Percentiles rank a stretch among this genome's conserved stretches.
Evolutionary conservation across 2,329 filamentous ascomycete genomes (phyloP).

Genomic region (Westerdykella sp.): DNA sequence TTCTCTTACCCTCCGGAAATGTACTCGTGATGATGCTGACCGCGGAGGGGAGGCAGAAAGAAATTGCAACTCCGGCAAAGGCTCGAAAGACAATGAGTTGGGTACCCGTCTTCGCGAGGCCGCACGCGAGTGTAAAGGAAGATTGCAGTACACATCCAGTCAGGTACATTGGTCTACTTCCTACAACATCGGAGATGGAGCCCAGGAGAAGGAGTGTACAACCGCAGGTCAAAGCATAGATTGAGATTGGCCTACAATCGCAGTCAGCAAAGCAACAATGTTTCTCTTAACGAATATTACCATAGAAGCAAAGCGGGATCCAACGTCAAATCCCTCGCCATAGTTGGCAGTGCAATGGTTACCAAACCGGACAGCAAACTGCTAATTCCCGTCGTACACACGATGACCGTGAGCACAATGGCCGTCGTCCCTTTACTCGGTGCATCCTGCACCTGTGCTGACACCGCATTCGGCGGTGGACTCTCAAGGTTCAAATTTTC

Average conservation of each 20-base stretch:
- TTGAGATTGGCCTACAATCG: slow-evolving; percentile 28
- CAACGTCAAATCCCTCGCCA: slow-evolving; percentile 31
- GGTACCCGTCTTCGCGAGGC: slow-evolving; percentile 29
- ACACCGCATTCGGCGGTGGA: slow-evolving; percentile 7
- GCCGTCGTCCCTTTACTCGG: slow-evolving; percentile 23
- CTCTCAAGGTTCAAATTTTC: slow-evolving; percentile 12
- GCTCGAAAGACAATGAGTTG: slow-evolving; percentile 46
- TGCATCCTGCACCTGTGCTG: slow-evolving; percentile 9
- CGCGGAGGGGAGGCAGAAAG: slow-evolving; percentile 45
- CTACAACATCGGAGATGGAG: slow-evolving; percentile 48
- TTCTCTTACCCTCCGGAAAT: slow-evolving; percentile 42
- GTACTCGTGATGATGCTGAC: slow-evolving; percentile 46
- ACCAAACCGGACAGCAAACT: slow-evolving; percentile 35
- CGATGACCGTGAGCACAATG: slow-evolving; percentile 21
- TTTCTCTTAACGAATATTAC: slow-evolving; percentile 7
- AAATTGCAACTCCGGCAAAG: slow-evolving; percentile 42
- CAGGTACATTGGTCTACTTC: slow-evolving; percentile 43
- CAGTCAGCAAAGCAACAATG: slow-evolving; percentile 5
- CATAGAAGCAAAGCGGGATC: slow-evolving; percentile 23
- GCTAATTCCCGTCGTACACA: slow-evolving; percentile 23
- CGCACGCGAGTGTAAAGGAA: slow-evolving; percentile 43
- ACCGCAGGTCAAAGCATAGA: slow-evolving; percentile 41
- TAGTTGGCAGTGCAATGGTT: slow-evolving; percentile 39
- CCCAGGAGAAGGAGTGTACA: slow-evolving; percentile 47
- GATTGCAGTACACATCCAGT: slow-evolving; percentile 42